Conservation (phyloP, 768 basidiomycete genomes). For the Podaxis pistillaris region DNA sequence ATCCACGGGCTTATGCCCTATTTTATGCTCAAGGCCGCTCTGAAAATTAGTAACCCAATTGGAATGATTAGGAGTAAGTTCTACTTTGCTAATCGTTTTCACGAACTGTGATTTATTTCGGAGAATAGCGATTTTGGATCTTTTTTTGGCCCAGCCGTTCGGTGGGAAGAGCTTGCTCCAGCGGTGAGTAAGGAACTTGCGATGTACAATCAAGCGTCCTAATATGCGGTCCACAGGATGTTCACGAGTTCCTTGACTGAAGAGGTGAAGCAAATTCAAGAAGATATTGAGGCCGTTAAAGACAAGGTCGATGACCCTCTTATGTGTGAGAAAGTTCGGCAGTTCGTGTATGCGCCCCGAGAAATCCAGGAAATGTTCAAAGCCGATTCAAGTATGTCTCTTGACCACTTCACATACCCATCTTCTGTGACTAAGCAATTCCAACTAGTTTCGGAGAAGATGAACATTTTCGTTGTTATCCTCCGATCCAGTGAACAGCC, state of each 20-base stretch:
- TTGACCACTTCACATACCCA: not conserved
- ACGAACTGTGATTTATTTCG: not conserved
- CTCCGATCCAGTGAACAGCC: constrained; percentile 80
- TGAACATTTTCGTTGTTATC: constrained; percentile 77
- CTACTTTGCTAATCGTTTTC: not conserved
- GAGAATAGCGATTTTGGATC: constrained; percentile 67
- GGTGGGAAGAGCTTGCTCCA: constrained; percentile 91
- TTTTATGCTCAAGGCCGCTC: constrained; percentile 88
- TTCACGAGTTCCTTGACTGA: constrained; percentile 91
- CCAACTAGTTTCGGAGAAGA: constrained; percentile 57
- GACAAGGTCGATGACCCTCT: constrained; percentile 87
- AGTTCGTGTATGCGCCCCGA: constrained; percentile 82
- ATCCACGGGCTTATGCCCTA: constrained; percentile 98
- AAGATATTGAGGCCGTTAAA: constrained; percentile 84
- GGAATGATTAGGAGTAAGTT: constrained; percentile 85
- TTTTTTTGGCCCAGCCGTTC: constrained; percentile 97
- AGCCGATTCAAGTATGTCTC: constrained; percentile 67
- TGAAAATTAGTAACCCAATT: constrained; percentile 94
- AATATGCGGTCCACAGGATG: constrained; percentile 56
- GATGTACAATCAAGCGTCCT: not conserved
- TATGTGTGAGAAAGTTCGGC: constrained; percentile 83
- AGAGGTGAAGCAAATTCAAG: constrained; percentile 81
- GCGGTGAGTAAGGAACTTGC: constrained; percentile 43
- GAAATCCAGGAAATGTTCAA: constrained; percentile 87
- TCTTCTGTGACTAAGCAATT: constrained; percentile 4